Conservation (phyloP, 345 rosid species). For the Arabis alpina region DNA sequence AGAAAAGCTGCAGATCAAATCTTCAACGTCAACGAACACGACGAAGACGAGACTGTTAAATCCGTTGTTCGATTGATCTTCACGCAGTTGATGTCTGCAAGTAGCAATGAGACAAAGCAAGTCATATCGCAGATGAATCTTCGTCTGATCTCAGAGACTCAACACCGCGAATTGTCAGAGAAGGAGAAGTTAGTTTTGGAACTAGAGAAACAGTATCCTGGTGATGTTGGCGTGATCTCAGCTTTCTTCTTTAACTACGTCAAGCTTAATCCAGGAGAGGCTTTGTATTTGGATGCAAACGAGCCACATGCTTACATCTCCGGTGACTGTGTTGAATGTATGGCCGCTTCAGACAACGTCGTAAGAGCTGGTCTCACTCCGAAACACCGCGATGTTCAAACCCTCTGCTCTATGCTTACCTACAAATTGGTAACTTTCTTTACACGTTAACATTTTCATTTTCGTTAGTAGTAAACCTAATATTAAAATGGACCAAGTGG, state of each 20-base stretch:
- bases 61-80: constrained; percentile 62
- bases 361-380: constrained; percentile 99
- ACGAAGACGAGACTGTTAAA: constrained; percentile 55
- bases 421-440: constrained; percentile 72
- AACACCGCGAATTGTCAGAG: constrained; percentile 65
- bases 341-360: constrained; percentile 98
- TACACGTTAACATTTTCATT: constrained; percentile 12
- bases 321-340: constrained; percentile 94
- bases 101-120: constrained; percentile 56
- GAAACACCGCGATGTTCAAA: constrained; percentile 76
- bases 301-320: constrained; percentile 92
- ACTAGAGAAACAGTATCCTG: constrained; percentile 79
- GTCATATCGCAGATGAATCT: constrained; percentile 59
- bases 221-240: constrained; percentile 81
- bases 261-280: constrained; percentile 91
- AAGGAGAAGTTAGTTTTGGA: constrained; percentile 77
- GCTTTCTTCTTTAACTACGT: constrained; percentile 86
- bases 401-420: constrained; percentile 98
- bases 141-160: constrained; percentile 58
- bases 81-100: constrained; percentile 77
- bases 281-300: constrained; percentile 85
- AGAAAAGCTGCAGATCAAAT: constrained; percentile 52
- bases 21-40: constrained; percentile 49
- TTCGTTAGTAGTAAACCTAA: too few relatives aligned
- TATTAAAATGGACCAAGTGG: too few relatives aligned